Base-by-base conservation (phyloP, 2,329 filamentous ascomycete species). In the Cytospora leucostoma region DNA sequence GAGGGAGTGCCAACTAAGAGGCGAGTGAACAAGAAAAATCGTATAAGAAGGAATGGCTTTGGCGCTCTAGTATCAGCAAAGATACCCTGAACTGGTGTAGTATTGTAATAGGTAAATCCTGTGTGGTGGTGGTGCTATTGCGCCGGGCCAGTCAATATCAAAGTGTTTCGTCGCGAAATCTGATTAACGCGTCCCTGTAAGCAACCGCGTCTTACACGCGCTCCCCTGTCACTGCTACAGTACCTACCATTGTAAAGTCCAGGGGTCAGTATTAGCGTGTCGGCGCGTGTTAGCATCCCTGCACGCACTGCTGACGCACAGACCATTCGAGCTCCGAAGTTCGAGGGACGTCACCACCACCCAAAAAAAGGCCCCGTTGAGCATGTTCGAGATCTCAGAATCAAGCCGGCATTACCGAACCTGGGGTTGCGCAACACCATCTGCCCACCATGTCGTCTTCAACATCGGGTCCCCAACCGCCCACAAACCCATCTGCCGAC, bases 191-290 rank as follows among this genome's bases (percentile, higher is more conserved):
- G 64, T 65, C 56, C 38, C 27, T n/a, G 44, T n/a, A 54, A 17
- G 59, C 19, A 44, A 61, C 57, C 51, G 64, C 61, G 64, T 64
- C 57, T 59, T 54, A 57, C 49, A 65, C 64, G 64, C 64, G 64
- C 61, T 13, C 49, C 54, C 64, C 56, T 49, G 44, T 35, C 49
- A 51, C 40, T 19, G 15, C 15, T 44, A 44, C 17, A 44, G 40
- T 44, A n/a, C 15, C 40, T n/a, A 7, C 27, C 27, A 27, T n/a
- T 21, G 44, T 2, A 12, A 21, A 35, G 33, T 37, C 13, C 34
- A 27, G 15, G 47, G 60, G 15, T 50, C 60, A 27, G 34, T 12
- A 44, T 37, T 37, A 58, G 55, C 55, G 57, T n/a, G 49, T 40
- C 6, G 12, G 50, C 32, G 17, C 15, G 38, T 50, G 10, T 50